Evolutionary conservation across 768 basidiomycete species (phyloP).

Genomic region (Boletus vermiculosoides): DNA sequence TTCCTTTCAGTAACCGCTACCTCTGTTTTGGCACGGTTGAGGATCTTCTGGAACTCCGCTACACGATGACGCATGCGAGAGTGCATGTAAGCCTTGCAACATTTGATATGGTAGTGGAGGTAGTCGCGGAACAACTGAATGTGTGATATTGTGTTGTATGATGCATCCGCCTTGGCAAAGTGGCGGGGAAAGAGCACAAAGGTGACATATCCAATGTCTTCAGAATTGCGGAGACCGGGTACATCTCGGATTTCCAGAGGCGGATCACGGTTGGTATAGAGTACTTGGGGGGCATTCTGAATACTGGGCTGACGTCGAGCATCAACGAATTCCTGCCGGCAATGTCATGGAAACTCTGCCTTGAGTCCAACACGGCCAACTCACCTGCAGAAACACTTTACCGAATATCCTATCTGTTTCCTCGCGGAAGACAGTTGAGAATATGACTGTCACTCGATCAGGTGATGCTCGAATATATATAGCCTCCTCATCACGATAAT

Average conservation of each 20-base stretch:
- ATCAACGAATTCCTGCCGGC: constrained; percentile 91
- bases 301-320: constrained; percentile 90
- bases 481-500: constrained; percentile 96
- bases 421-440: constrained; percentile 94
- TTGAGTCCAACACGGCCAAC: constrained; percentile 6
- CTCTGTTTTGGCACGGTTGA: constrained; percentile 96
- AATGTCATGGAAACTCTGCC: constrained; percentile 5
- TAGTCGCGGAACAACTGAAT: constrained; percentile 98
- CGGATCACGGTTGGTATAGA: constrained; percentile 92
- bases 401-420: constrained; percentile 98
- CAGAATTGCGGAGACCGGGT: constrained; percentile 73
- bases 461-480: constrained; percentile 92
- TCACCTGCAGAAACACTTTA: constrained; percentile 95
- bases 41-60: constrained; percentile 90
- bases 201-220: constrained; percentile 94
- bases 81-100: constrained; percentile 99
- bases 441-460: constrained; percentile 97
- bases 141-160: constrained; percentile 83
- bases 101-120: constrained; percentile 99
- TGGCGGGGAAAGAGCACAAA: constrained; percentile 98
- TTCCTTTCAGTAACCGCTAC: constrained; percentile 77
- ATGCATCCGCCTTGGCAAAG: constrained; percentile 69
- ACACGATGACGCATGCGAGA: constrained; percentile 94
- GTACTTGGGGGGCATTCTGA: constrained; percentile 95
- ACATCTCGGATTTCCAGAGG: constrained; percentile 95